phyloP scores from a whole-genome alignment of 345 rosid species.

The Ceriops zippeliana region DNA sequence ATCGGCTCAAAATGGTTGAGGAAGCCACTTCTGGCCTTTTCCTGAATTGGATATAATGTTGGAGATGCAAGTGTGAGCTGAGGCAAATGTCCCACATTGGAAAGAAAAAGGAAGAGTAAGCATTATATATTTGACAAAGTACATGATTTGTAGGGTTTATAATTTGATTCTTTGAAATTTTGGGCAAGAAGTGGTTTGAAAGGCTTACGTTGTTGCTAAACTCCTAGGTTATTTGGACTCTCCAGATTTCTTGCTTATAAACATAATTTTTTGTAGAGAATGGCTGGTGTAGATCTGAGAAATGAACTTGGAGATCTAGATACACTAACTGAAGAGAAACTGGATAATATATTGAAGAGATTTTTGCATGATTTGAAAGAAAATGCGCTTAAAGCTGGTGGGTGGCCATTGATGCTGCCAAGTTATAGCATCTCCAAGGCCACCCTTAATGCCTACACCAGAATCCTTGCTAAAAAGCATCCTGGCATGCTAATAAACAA shows the following conservation, averaged over 20 bases:
- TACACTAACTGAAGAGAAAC: conserved; percentile 37
- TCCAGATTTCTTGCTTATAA: not conserved
- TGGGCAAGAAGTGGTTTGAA: too few relatives aligned
- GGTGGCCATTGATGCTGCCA: conserved; percentile 56
- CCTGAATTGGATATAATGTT: too few relatives aligned
- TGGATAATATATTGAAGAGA: conserved; percentile 32
- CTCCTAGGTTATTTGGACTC: too few relatives aligned
- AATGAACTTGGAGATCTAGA: conserved; percentile 40
- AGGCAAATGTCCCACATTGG: too few relatives aligned
- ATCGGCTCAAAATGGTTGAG: not conserved
- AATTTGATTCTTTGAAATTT: too few relatives aligned
- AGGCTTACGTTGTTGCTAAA: too few relatives aligned
- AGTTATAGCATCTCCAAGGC: conserved; percentile 52
- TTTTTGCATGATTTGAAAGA: conserved; percentile 39
- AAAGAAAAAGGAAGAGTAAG: too few relatives aligned
- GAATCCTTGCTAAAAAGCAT: conserved; percentile 45
- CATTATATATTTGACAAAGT: too few relatives aligned
- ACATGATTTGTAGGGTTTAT: too few relatives aligned
- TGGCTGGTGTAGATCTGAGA: conserved; percentile 29
- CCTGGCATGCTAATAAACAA: conserved; percentile 43
- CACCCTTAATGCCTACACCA: conserved; percentile 49
- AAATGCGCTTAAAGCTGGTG: conserved; percentile 39
- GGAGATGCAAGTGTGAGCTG: too few relatives aligned
- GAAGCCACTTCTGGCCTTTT: not conserved
- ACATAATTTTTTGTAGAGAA: conserved; percentile 31